These are phyloP conservation scores for Leptodontidium sp. DNA, from an alignment of 2,329 filamentous ascomycete species.

Conservation along the genomic window DNA sequence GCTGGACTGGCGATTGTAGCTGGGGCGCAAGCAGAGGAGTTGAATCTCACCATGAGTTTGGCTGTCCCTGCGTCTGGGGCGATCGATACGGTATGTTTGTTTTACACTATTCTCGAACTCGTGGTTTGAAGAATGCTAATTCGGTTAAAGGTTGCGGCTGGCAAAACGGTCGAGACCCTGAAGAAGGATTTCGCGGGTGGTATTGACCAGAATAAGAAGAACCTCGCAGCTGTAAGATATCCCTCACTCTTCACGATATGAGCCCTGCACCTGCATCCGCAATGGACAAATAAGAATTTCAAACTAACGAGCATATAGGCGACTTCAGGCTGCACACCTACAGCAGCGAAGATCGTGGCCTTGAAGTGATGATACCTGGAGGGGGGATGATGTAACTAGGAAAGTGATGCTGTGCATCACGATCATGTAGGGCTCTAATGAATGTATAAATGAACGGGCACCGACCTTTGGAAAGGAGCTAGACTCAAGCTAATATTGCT, in stretches of 20 bases:
- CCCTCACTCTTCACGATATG: neutral
- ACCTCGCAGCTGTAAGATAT: slow-evolving; percentile 34
- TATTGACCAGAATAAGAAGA: slow-evolving; percentile 38
- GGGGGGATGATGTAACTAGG: neutral
- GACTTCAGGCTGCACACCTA: slow-evolving; percentile 1
- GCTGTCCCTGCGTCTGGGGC: slow-evolving; percentile 15
- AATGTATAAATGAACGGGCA: neutral
- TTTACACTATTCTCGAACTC: neutral
- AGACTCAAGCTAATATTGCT: too few species aligned
- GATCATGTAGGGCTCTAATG: neutral
- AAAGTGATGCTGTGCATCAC: slow-evolving; percentile 5
- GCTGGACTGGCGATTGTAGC: slow-evolving; percentile 37
- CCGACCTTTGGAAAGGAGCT: too few species aligned
- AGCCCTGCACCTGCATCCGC: neutral
- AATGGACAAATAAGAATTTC: neutral
- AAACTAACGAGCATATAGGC: neutral
- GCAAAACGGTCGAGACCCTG: slow-evolving; percentile 32
- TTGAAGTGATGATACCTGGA: neutral
- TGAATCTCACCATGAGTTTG: slow-evolving; percentile 35
- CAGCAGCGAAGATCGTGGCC: neutral
- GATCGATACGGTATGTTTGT: slow-evolving; percentile 12
- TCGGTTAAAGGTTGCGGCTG: slow-evolving; percentile 2
- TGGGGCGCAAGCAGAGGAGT: slow-evolving; percentile 36
- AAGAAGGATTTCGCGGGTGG: slow-evolving; percentile 38
- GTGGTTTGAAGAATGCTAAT: neutral